Evolutionary conservation across 768 basidiomycete species (phyloP).

Genomic region (Candolleomyces eurysporus): DNA sequence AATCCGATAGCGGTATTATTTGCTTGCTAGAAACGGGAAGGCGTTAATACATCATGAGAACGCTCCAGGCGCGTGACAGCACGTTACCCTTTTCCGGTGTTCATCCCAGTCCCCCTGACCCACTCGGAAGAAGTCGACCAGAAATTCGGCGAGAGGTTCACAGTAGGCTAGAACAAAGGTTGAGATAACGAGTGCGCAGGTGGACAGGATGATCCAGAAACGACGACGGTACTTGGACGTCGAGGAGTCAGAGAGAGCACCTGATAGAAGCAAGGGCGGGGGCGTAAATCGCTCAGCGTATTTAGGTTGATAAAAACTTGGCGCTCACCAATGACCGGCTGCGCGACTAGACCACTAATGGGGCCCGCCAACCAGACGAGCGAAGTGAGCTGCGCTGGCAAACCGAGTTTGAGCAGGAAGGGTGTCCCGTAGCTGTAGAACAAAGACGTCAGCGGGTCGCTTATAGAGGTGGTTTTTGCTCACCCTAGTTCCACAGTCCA

Average conservation of each 20-base stretch:
- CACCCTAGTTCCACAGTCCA: constrained; percentile 97
- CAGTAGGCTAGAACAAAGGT: constrained; percentile 85
- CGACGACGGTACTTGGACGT: constrained; percentile 86
- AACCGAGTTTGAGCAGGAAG: constrained; percentile 65
- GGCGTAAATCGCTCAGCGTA: constrained; percentile 28
- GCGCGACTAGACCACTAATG: constrained; percentile 91
- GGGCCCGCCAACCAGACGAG: constrained; percentile 96
- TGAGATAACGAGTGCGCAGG: constrained; percentile 72
- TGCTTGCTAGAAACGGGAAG: constrained; percentile 38
- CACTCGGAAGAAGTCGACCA: constrained; percentile 74
- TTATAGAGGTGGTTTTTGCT: constrained; percentile 21
- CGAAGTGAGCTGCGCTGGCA: constrained; percentile 88
- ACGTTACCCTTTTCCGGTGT: constrained; percentile 56
- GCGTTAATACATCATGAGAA: background rate
- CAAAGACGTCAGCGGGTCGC: background rate
- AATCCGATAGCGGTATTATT: constrained; percentile 74
- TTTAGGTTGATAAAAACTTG: constrained; percentile 15
- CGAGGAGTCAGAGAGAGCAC: constrained; percentile 94
- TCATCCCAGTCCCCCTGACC: constrained; percentile 90
- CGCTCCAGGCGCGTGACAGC: background rate
- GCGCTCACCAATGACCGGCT: constrained; percentile 88
- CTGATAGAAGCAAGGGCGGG: constrained; percentile 35
- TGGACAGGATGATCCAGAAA: constrained; percentile 92
- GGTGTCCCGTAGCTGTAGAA: constrained; percentile 86
- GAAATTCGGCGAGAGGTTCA: constrained; percentile 60